These are phyloP conservation scores for Nakazawaea populi DNA, from an alignment of 805 yeast species.

Conservation along the genomic window DNA sequence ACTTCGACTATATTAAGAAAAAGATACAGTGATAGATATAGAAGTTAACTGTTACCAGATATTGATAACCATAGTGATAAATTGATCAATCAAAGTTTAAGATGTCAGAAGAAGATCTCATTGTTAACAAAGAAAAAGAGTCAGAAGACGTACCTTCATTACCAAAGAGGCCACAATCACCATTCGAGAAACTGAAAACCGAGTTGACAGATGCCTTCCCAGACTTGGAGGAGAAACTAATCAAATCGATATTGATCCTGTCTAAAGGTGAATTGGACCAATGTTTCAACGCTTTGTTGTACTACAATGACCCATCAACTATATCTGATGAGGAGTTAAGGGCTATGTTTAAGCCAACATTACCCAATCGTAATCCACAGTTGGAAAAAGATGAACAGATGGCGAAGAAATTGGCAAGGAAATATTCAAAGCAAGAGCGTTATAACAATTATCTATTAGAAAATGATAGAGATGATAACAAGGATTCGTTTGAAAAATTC, in stretches of 20 bases:
- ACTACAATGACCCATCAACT: conserved; percentile 65
- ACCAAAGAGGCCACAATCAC: conserved; percentile 60
- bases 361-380: conserved; percentile 34
- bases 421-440: conserved; percentile 29
- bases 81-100: background rate
- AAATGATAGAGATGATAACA: conserved; percentile 32
- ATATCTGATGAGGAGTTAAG: conserved; percentile 43
- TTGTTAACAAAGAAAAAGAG: background rate
- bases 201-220: conserved; percentile 88
- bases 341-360: conserved; percentile 19
- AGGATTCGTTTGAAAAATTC: conserved; percentile 50
- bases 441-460: conserved; percentile 11
- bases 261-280: conserved; percentile 75
- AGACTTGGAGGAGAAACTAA: conserved; percentile 56
- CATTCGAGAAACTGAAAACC: conserved; percentile 44
- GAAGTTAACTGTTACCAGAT: too few relatives aligned
- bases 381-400: conserved; percentile 69
- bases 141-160: conserved; percentile 32
- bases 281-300: conserved; percentile 84
- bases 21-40: background rate
- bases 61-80: too few relatives aligned
- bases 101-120: background rate
- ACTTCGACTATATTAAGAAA: background rate
- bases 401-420: conserved; percentile 75
- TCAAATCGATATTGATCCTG: conserved; percentile 81